Conservation (phyloP, 1,139 yeast species). For the Suhomyces ambrosiae region DNA sequence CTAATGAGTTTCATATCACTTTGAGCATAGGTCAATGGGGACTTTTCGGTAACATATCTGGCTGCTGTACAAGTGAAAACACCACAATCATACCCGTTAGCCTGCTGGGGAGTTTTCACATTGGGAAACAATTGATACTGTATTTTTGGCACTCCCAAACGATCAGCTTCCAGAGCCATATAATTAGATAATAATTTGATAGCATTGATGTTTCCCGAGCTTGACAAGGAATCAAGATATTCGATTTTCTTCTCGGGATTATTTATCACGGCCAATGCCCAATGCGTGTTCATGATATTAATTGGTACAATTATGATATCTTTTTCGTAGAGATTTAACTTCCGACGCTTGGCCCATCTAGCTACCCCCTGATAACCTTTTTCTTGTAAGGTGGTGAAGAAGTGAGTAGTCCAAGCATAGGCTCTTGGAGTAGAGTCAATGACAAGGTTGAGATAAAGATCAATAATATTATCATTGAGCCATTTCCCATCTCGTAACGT, state of each 20-base stretch:
- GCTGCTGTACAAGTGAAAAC: conserved; percentile 87
- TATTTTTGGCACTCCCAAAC: conserved; percentile 28
- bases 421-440: conserved; percentile 41
- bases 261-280: conserved; percentile 88
- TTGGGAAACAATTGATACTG: conserved; percentile 35
- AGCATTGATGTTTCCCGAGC: conserved; percentile 57
- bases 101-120: conserved; percentile 75
- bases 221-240: conserved; percentile 73
- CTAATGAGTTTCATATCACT: conserved; percentile 72
- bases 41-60: conserved; percentile 54
- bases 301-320: conserved; percentile 80
- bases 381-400: conserved; percentile 67
- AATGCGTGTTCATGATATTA: conserved; percentile 79
- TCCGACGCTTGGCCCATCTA: conserved; percentile 88
- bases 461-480: conserved; percentile 92
- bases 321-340: conserved; percentile 63
- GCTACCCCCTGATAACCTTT: conserved; percentile 83
- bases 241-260: conserved; percentile 57
- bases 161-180: conserved; percentile 57
- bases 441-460: conserved; percentile 70
- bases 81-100: conserved; percentile 94
- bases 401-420: conserved; percentile 86
- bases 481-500: conserved; percentile 74
- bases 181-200: conserved; percentile 59
- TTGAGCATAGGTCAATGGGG: conserved; percentile 58